Conservation (phyloP, 768 basidiomycete genomes). For the Boletus eberwhitei region DNA sequence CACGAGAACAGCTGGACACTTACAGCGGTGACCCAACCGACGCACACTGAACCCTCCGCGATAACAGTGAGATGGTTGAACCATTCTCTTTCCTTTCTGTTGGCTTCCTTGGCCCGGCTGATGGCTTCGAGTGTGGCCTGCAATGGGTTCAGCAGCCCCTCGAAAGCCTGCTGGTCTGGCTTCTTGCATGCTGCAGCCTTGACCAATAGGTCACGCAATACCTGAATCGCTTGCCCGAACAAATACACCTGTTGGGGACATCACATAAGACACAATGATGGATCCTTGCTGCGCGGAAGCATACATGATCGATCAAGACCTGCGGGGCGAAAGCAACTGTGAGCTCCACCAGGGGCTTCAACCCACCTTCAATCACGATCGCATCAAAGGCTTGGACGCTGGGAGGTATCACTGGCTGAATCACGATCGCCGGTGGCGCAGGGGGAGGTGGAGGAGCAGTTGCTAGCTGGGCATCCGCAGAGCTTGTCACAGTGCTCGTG, state of each 20-base stretch:
- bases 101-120: slow-evolving; percentile 77
- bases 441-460: slow-evolving; percentile 31
- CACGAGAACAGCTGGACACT: slow-evolving; percentile 28
- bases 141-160: slow-evolving; percentile 61
- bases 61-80: slow-evolving; percentile 75
- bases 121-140: slow-evolving; percentile 71
- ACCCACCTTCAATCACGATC: slow-evolving; percentile 64
- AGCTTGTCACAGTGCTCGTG: slow-evolving; percentile 30
- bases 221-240: slow-evolving; percentile 62
- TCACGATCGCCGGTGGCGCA: slow-evolving; percentile 35
- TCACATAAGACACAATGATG: slow-evolving; percentile 2
- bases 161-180: slow-evolving; percentile 61
- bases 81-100: slow-evolving; percentile 78
- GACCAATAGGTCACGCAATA: slow-evolving; percentile 66
- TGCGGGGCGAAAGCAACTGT: slow-evolving; percentile 67
- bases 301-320: slow-evolving; percentile 76
- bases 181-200: slow-evolving; percentile 73
- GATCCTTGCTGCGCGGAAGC: slow-evolving; percentile 19
- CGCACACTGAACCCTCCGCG: slow-evolving; percentile 75
- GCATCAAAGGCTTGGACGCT: slow-evolving; percentile 74
- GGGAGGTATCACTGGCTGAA: slow-evolving; percentile 45
- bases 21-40: slow-evolving; percentile 88
- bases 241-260: slow-evolving; percentile 53
- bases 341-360: slow-evolving; percentile 72
- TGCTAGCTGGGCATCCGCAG: slow-evolving; percentile 24